These are phyloP conservation scores for Solanum hybrid DNA, from an alignment of 305 asterid genomes.

Conservation along the genomic window DNA sequence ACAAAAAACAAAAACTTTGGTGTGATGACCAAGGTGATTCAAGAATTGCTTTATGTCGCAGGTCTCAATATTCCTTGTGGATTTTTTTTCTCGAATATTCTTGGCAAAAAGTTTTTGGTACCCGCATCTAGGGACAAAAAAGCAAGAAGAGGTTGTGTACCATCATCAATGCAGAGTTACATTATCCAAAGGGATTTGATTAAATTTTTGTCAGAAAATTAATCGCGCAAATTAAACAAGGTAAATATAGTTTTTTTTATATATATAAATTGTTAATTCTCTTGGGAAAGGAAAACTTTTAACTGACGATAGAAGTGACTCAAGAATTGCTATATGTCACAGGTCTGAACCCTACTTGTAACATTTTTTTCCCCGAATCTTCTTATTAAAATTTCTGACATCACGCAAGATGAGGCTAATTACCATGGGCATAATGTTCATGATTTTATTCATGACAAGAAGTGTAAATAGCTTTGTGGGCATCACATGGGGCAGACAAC, in stretches of 20 bases:
- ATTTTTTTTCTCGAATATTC: no score
- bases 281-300: not conserved
- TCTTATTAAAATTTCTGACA: not conserved
- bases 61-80: not conserved
- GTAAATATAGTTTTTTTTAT: not conserved
- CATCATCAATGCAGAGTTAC: no score
- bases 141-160: no score
- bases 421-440: not conserved
- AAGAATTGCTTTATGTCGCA: not conserved
- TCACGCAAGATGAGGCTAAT: not conserved
- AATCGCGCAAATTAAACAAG: not conserved
- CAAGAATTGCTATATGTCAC: not conserved
- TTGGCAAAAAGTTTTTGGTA: not conserved
- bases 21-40: not conserved
- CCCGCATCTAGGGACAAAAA: no score
- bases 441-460: not conserved
- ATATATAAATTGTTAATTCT: not conserved
- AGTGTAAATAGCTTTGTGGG: conserved; percentile 21
- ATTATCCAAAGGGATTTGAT: no score
- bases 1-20: not conserved
- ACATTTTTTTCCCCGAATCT: not conserved
- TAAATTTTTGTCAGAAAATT: no score
- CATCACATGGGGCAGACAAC: conserved; percentile 27
- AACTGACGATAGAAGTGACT: not conserved
- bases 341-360: not conserved